Conservation (phyloP, 441 rosid species). For the Metrosideros polymorpha region DNA sequence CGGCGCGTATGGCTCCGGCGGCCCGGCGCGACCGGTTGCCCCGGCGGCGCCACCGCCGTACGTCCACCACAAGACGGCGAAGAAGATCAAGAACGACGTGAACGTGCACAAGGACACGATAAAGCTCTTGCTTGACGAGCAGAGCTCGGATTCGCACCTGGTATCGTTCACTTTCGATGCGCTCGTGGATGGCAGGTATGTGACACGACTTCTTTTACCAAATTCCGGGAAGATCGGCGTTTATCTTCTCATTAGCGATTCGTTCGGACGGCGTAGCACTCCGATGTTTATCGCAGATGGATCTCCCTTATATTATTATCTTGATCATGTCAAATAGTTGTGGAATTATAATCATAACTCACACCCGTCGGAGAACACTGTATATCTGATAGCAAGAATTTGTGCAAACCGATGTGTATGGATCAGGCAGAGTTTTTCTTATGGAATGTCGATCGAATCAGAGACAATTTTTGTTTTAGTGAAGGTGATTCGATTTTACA, state of each 20-base stretch:
- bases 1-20: background rate
- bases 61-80: slow-evolving; percentile 16
- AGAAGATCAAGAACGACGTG: slow-evolving; percentile 21
- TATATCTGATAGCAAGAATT: background rate
- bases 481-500: background rate
- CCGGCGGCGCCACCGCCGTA: slow-evolving; percentile 2
- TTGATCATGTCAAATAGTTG: background rate
- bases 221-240: background rate
- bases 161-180: slow-evolving; percentile 29
- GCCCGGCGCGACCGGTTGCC: background rate
- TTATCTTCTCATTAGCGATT: background rate
- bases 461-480: background rate
- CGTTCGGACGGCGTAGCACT: background rate
- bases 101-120: slow-evolving; percentile 19
- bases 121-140: slow-evolving; percentile 6
- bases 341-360: background rate
- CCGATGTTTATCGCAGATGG: background rate
- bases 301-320: background rate
- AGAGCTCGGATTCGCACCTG: slow-evolving; percentile 11
- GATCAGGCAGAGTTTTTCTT: background rate
- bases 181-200: slow-evolving; percentile 18
- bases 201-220: background rate
- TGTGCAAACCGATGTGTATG: background rate
- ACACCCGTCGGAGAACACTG: background rate
- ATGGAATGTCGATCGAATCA: background rate